phyloP scores from a whole-genome alignment of 192 early-diverging fungal species.

The Coemansia sp. region DNA sequence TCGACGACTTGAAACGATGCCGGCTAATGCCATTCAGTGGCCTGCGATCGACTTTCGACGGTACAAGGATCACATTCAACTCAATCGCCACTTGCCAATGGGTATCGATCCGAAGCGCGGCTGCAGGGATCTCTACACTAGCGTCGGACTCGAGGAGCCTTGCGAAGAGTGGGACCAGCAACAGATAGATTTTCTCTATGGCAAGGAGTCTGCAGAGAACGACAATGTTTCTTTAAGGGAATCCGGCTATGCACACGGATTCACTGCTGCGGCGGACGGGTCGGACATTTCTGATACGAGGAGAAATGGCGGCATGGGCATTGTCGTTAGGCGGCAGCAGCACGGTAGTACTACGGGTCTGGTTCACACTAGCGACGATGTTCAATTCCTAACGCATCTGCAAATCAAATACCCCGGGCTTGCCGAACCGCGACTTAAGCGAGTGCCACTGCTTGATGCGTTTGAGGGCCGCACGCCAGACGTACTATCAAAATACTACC shows the following conservation, averaged over 20 bases:
- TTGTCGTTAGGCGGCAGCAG: constrained; percentile 16
- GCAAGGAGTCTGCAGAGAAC: not conserved
- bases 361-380: not conserved
- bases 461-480: not conserved
- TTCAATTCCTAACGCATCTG: constrained; percentile 24
- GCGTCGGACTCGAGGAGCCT: constrained; percentile 36
- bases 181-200: constrained; percentile 16
- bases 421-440: constrained; percentile 20
- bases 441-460: constrained; percentile 17
- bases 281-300: constrained; percentile 24
- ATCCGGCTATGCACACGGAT: not conserved
- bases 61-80: constrained; percentile 12
- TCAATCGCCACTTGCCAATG: constrained; percentile 5
- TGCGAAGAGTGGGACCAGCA: constrained; percentile 31
- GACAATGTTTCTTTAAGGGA: not conserved
- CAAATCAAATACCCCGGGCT: constrained; percentile 35
- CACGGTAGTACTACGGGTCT: not conserved
- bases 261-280: constrained; percentile 5
- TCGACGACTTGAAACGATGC: not conserved
- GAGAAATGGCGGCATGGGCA: constrained; percentile 41
- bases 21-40: constrained; percentile 18
- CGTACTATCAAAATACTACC: not conserved
- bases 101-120: constrained; percentile 15
- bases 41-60: constrained; percentile 19
- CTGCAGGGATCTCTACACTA: not conserved